phyloP scores from a whole-genome alignment of 805 yeast species.

The Huiozyma sinensis region DNA sequence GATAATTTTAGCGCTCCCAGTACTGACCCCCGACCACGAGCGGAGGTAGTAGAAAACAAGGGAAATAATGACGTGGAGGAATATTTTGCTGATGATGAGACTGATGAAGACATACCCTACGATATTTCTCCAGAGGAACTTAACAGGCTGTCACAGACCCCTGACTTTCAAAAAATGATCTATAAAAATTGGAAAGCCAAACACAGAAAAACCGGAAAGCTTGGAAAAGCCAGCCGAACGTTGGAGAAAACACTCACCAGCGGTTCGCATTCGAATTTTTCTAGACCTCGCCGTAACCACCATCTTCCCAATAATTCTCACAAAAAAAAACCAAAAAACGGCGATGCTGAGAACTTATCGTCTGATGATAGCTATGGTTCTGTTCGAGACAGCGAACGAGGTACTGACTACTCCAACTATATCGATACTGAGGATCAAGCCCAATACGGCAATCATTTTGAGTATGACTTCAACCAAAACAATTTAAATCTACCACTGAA shows the following conservation, averaged over 20 bases:
- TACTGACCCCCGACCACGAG: not conserved
- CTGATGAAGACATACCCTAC: conserved; percentile 17
- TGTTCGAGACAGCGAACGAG: conserved; percentile 8
- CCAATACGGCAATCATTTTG: conserved; percentile 21
- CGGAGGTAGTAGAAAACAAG: conserved; percentile 1
- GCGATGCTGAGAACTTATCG: not conserved
- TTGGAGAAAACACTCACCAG: conserved; percentile 15
- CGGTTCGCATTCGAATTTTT: not conserved
- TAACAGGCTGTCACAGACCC: conserved; percentile 27
- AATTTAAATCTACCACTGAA: conserved; percentile 10
- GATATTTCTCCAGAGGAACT: conserved; percentile 10
- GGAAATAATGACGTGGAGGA: conserved; percentile 9
- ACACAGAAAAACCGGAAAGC: conserved; percentile 19
- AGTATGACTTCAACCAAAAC: conserved; percentile 7
- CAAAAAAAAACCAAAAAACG: not conserved
- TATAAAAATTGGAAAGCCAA: conserved; percentile 26
- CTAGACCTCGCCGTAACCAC: not conserved
- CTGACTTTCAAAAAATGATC: conserved; percentile 39
- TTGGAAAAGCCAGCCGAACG: conserved; percentile 6
- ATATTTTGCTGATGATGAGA: conserved; percentile 20
- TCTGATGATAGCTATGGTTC: not conserved
- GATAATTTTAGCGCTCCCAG: not conserved
- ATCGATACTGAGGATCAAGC: conserved; percentile 4
- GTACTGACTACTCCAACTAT: conserved; percentile 8
- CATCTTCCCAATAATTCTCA: not conserved